Evolutionary conservation across 331 rosid species (phyloP).

Genomic region (Malus hybrid): DNA sequence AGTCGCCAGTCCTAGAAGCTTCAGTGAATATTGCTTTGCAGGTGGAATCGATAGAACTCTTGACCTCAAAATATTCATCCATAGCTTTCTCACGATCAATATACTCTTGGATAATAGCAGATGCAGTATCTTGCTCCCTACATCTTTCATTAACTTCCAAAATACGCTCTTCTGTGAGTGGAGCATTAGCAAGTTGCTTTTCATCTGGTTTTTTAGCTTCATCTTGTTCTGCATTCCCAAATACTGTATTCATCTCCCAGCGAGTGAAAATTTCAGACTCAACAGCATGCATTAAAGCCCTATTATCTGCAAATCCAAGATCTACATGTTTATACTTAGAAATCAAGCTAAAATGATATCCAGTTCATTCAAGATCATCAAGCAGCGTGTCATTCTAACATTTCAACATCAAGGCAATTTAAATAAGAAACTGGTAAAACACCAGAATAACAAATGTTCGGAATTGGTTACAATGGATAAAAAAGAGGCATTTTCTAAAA

Average conservation of each 20-base stretch:
- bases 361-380: background rate
- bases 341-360: background rate
- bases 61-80: background rate
- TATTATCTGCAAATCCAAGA: background rate
- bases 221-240: background rate
- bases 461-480: background rate
- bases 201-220: background rate
- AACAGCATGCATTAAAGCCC: background rate
- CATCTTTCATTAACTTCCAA: background rate
- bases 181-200: constrained; percentile 1
- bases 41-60: background rate
- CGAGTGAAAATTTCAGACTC: background rate
- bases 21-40: background rate
- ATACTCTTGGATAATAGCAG: constrained; percentile 10
- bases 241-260: background rate
- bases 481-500: background rate
- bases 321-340: background rate
- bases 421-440: background rate
- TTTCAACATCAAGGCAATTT: background rate
- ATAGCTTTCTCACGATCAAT: background rate
- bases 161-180: background rate
- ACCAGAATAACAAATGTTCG: background rate
- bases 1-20: background rate
- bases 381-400: background rate
- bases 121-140: background rate